These are phyloP conservation scores for Rubia peregrina DNA, from an alignment of 305 asterid genomes.

Conservation along the genomic window DNA sequence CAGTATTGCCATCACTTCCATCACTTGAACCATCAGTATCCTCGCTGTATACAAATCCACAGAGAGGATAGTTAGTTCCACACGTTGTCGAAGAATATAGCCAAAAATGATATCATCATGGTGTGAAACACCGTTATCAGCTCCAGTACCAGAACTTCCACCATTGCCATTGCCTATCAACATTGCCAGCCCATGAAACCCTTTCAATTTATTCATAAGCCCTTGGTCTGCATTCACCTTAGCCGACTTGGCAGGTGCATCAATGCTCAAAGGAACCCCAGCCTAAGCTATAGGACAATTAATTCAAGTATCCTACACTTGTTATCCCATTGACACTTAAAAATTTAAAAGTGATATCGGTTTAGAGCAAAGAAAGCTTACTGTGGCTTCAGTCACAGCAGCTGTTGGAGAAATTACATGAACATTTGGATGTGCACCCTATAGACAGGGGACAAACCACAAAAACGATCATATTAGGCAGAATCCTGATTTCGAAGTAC, in stretches of 20 bases:
- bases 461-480: neutral
- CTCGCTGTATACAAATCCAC: conserved; percentile 37
- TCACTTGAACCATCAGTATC: conserved; percentile 77
- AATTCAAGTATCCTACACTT: conserved; percentile 14
- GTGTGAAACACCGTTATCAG: conserved; percentile 48
- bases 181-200: conserved; percentile 75
- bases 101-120: conserved; percentile 1
- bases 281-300: conserved; percentile 37
- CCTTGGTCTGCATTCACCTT: conserved; percentile 48
- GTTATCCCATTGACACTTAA: neutral
- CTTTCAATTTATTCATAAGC: conserved; percentile 63
- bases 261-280: conserved; percentile 51
- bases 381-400: conserved; percentile 25
- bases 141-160: conserved; percentile 46
- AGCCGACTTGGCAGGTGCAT: conserved; percentile 53
- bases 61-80: conserved; percentile 2
- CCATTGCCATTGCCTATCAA: conserved; percentile 65
- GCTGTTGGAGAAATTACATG: conserved; percentile 25
- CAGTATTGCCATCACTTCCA: conserved; percentile 68
- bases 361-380: conserved; percentile 5
- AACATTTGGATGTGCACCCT: conserved; percentile 30
- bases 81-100: neutral
- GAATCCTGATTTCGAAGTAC: neutral
- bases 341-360: neutral
- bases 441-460: neutral